These are phyloP conservation scores for Sporisorium reilianum DNA, from an alignment of 1,284 basidiomycete genomes.

Conservation along the genomic window DNA sequence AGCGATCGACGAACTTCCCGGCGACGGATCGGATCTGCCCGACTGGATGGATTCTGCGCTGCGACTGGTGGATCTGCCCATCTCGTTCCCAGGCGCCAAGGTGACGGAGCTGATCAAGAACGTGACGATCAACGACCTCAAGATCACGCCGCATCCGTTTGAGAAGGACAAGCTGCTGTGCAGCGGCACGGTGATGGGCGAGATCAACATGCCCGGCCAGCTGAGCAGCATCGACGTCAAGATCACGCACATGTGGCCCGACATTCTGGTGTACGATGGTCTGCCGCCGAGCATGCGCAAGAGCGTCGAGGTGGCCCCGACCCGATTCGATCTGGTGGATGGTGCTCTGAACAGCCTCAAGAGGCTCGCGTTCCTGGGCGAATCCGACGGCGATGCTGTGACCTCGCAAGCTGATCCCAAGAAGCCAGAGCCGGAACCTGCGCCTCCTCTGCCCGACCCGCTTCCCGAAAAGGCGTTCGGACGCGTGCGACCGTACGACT, in stretches of 20 bases:
- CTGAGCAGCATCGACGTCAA: slow-evolving; percentile 60
- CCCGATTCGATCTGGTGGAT: slow-evolving; percentile 22
- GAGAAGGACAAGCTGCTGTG: slow-evolving; percentile 61
- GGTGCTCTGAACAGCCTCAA: slow-evolving; percentile 35
- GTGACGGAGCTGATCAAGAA: slow-evolving; percentile 65
- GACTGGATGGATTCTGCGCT: slow-evolving; percentile 61
- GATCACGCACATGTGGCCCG: slow-evolving; percentile 64
- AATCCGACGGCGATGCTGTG: slow-evolving; percentile 8
- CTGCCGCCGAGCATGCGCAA: slow-evolving; percentile 61
- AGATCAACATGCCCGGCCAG: slow-evolving; percentile 61
- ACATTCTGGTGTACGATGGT: slow-evolving; percentile 63
- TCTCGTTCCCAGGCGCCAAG: slow-evolving; percentile 62
- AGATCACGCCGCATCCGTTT: slow-evolving; percentile 63
- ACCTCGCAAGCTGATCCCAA: slow-evolving; percentile 21
- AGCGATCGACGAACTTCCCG: slow-evolving; percentile 35
- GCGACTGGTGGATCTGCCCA: slow-evolving; percentile 55
- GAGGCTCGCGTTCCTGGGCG: slow-evolving; percentile 28
- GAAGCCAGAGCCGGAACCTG: slow-evolving; percentile 49
- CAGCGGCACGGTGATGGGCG: slow-evolving; percentile 62
- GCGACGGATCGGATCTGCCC: slow-evolving; percentile 55
- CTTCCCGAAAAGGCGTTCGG: slow-evolving; percentile 62
- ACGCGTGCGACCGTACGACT: slow-evolving; percentile 58
- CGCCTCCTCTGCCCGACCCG: slow-evolving; percentile 59
- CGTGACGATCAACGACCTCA: slow-evolving; percentile 63
- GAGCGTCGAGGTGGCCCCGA: slow-evolving; percentile 9